Conservation (phyloP, 441 rosid species). For the Isatis lusitanica region DNA sequence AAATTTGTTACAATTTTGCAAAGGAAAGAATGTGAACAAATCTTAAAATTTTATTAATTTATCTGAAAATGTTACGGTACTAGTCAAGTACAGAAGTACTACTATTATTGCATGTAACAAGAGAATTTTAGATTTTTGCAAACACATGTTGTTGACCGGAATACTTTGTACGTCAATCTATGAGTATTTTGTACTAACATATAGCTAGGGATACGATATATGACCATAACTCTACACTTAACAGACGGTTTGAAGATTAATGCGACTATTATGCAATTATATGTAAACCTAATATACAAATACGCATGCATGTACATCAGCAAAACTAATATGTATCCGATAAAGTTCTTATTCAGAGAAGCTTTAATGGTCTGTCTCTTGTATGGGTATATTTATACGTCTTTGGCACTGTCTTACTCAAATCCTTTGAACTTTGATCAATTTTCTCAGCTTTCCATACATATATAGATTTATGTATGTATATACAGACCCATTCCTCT, state of each 20-base stretch:
- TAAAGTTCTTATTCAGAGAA: background rate
- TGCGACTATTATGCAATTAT: background rate
- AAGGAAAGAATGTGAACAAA: too few relatives aligned
- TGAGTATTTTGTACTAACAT: background rate
- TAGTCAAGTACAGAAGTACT: too few relatives aligned
- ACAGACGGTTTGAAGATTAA: background rate
- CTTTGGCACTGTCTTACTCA: slow-evolving; percentile 2
- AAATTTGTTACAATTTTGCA: background rate
- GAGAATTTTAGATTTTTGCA: background rate
- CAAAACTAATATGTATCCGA: slow-evolving; percentile 5
- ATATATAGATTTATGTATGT: background rate
- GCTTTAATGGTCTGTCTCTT: slow-evolving; percentile 1
- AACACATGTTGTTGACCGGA: background rate
- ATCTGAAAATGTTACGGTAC: too few relatives aligned
- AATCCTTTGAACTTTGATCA: slow-evolving; percentile 19
- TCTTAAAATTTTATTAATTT: too few relatives aligned
- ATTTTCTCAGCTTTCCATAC: slow-evolving; percentile 6
- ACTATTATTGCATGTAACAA: too few relatives aligned
- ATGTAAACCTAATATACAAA: background rate
- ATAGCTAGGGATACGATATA: background rate
- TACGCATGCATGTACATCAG: slow-evolving; percentile 13
- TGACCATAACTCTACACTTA: background rate
- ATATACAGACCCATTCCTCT: slow-evolving; percentile 21
- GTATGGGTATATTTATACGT: slow-evolving; percentile 21
- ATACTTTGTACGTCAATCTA: background rate